Evolutionary conservation across 2,329 filamentous ascomycete genomes (phyloP).

Genomic region (Exophiala calicioides): DNA sequence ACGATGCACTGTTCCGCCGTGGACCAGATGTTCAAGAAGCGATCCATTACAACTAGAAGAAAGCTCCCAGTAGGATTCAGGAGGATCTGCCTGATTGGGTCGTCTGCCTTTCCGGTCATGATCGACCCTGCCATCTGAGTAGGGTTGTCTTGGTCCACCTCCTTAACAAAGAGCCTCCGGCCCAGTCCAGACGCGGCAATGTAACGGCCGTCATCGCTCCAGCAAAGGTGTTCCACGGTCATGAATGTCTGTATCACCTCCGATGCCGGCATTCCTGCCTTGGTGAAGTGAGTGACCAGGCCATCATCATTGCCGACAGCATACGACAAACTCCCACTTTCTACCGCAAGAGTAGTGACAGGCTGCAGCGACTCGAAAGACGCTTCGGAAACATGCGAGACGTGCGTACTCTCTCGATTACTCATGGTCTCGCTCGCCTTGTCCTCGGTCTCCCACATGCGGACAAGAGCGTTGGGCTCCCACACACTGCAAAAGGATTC

Average conservation of each 20-base stretch:
- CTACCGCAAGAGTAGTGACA: conserved; percentile 29
- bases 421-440: conserved; percentile 26
- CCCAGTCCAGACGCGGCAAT: conserved; percentile 1
- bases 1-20: too few species aligned
- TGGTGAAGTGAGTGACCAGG: too few species aligned
- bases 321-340: conserved; percentile 24
- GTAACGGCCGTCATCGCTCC: conserved; percentile 30
- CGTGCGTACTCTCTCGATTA: conserved; percentile 17
- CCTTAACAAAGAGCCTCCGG: conserved; percentile 4
- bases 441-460: conserved; percentile 19
- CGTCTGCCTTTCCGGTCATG: conserved; percentile 1
- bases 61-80: too few species aligned
- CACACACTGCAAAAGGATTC: conserved; percentile 33
- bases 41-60: too few species aligned
- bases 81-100: conserved; percentile 1
- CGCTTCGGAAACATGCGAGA: conserved; percentile 3
- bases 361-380: conserved; percentile 22
- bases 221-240: conserved; percentile 31
- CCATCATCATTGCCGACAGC: too few species aligned
- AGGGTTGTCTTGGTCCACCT: neutral
- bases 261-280: conserved; percentile 16
- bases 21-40: too few species aligned
- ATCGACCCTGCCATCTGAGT: neutral
- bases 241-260: conserved; percentile 23
- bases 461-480: conserved; percentile 34